A percentile compares a stretch with the other conserved stretches of the same genome.
Evolutionary conservation across 768 basidiomycete genomes (phyloP).

Genomic region (Psilocybe tampanensis): DNA sequence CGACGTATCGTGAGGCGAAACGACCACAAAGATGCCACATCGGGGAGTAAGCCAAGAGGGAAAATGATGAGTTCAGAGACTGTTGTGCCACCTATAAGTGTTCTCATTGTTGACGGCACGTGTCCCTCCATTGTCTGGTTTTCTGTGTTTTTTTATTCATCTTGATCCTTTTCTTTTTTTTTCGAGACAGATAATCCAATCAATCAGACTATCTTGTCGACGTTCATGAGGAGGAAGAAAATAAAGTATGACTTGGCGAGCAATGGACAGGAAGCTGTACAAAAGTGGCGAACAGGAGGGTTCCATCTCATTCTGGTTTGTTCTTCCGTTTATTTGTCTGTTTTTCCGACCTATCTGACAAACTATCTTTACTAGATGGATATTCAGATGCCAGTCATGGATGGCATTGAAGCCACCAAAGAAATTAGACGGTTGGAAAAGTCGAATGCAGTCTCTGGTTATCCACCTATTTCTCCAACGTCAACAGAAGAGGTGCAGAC

Average conservation of each 20-base stretch:
- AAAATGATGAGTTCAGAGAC: slow-evolving; percentile 51
- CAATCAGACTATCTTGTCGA: slow-evolving; percentile 96
- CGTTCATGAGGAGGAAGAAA: slow-evolving; percentile 94
- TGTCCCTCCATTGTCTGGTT: slow-evolving; percentile 12
- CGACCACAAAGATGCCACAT: slow-evolving; percentile 27
- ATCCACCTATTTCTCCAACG: slow-evolving; percentile 65
- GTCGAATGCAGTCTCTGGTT: slow-evolving; percentile 61
- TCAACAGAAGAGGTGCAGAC: slow-evolving; percentile 51
- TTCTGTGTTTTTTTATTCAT: not conserved
- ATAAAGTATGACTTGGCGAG: slow-evolving; percentile 95
- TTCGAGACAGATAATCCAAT: slow-evolving; percentile 85
- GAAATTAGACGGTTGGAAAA: slow-evolving; percentile 90
- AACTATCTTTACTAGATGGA: slow-evolving; percentile 75
- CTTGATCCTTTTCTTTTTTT: slow-evolving; percentile 11
- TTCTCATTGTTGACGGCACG: slow-evolving; percentile 96
- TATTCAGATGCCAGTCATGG: slow-evolving; percentile 99
- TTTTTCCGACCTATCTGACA: slow-evolving; percentile 16
- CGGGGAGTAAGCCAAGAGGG: slow-evolving; percentile 52
- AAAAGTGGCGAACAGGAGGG: slow-evolving; percentile 90
- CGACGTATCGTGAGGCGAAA: slow-evolving; percentile 24
- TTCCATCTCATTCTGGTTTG: slow-evolving; percentile 96
- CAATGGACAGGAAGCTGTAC: slow-evolving; percentile 93
- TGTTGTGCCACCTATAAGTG: slow-evolving; percentile 95
- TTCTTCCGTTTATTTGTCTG: slow-evolving; percentile 14
- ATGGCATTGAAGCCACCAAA: slow-evolving; percentile 96